Evolutionary conservation across 2,329 filamentous ascomycete genomes (phyloP).

Genomic region (Grosmannia serpens): DNA sequence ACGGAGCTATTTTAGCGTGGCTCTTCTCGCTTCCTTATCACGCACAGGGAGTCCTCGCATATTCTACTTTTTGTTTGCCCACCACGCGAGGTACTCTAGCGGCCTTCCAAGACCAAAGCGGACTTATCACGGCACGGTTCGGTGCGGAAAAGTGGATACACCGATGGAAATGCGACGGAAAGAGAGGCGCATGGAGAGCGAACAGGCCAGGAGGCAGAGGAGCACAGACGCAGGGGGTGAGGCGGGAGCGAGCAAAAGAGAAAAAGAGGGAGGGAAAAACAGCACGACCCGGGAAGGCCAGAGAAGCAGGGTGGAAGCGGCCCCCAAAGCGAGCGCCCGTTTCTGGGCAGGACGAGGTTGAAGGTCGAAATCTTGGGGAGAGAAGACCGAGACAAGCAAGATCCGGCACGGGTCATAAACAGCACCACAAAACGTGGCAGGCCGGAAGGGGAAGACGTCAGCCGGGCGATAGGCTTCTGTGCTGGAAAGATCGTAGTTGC

Average conservation of each 20-base stretch:
- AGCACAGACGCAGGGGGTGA: background rate
- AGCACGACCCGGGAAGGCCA: no score
- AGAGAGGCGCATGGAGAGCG: background rate
- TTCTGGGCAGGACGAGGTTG: no score
- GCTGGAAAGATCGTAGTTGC: background rate
- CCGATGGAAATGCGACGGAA: background rate
- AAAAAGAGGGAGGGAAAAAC: background rate
- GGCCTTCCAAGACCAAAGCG: background rate
- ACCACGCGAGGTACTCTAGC: background rate
- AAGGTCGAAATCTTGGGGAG: background rate
- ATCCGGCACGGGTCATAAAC: background rate
- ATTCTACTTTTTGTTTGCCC: background rate
- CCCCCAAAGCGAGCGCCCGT: no score
- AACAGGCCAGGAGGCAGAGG: background rate
- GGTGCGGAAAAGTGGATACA: constrained; percentile 1
- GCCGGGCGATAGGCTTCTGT: background rate
- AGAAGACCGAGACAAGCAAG: background rate
- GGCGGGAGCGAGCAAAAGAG: background rate
- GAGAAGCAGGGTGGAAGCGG: no score
- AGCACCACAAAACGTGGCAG: background rate
- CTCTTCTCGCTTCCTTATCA: background rate
- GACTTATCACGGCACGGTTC: constrained; percentile 2
- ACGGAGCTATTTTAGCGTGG: background rate
- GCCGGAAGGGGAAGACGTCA: background rate
- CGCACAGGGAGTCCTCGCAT: background rate